These are phyloP conservation scores for Casuarina glauca DNA, from an alignment of 306 rosid genomes.

Conservation along the genomic window DNA sequence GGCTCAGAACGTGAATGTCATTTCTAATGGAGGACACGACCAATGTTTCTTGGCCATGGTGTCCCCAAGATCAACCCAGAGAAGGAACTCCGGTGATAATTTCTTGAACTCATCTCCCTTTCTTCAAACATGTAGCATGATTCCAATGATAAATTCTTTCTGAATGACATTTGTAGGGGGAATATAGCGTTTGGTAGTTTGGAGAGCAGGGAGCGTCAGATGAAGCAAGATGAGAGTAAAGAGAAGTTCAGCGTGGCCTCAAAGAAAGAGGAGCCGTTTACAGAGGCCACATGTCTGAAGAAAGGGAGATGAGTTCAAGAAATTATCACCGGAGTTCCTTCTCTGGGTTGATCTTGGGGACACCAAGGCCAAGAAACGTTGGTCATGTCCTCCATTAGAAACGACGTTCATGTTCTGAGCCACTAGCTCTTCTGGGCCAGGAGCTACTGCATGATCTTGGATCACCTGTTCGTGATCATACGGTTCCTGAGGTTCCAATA, in stretches of 20 bases:
- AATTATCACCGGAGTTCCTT: conserved; percentile 16
- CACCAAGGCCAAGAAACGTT: conserved; percentile 24
- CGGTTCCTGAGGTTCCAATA: conserved; percentile 27
- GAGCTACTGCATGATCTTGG: conserved; percentile 20
- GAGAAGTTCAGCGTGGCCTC: conserved; percentile 42
- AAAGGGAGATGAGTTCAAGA: conserved; percentile 51
- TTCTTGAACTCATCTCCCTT: conserved; percentile 50
- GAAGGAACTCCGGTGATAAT: conserved; percentile 20
- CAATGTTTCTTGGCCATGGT: conserved; percentile 24
- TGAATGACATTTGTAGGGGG: conserved; percentile 55
- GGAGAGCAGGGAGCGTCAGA: conserved; percentile 84
- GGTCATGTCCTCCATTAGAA: conserved; percentile 3
- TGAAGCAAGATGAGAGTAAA: conserved; percentile 58
- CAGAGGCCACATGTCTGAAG: conserved; percentile 77
- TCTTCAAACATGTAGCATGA: conserved; percentile 51
- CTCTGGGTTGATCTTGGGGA: conserved; percentile 39
- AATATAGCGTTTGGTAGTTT: conserved; percentile 88
- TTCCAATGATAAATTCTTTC: not conserved
- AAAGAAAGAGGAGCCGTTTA: conserved; percentile 29
- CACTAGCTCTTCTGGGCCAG: conserved; percentile 1
- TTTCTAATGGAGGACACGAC: conserved; percentile 1
- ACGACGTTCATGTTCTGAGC: conserved; percentile 16
- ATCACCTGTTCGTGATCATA: conserved; percentile 8
- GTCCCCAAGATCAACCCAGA: conserved; percentile 37
- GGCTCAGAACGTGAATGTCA: conserved; percentile 13